A percentile compares a stretch with the other conserved stretches of the same genome.
Conservation (phyloP, 2,329 filamentous ascomycete genomes). For the Ilyonectria mors-panacis region DNA sequence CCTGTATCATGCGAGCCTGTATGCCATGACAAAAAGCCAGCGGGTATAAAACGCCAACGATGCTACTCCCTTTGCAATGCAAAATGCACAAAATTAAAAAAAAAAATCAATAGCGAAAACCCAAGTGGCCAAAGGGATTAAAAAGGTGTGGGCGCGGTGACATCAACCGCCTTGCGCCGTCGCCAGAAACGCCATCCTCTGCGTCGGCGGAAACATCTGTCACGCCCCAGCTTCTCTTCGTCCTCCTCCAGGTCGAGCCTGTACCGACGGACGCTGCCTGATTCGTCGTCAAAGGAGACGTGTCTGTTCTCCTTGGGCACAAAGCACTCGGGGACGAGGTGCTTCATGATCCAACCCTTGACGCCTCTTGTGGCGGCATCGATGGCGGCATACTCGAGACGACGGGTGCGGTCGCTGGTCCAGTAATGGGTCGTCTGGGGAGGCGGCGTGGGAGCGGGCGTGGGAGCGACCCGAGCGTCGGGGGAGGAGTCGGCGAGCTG, state of each 20-base stretch:
- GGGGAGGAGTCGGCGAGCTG: slow-evolving; percentile 44
- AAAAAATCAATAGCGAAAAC: slow-evolving; percentile 25
- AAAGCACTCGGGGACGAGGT: slow-evolving; percentile 74
- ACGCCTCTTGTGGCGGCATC: slow-evolving; percentile 73
- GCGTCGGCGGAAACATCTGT: slow-evolving; percentile 35
- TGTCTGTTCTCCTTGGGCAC: slow-evolving; percentile 65
- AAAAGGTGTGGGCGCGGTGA: slow-evolving; percentile 16
- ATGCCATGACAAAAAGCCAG: slow-evolving; percentile 46
- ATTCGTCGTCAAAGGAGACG: slow-evolving; percentile 73
- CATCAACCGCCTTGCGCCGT: slow-evolving; percentile 43
- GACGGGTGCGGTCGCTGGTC: slow-evolving; percentile 74
- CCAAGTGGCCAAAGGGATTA: slow-evolving; percentile 8
- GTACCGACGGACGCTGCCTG: slow-evolving; percentile 75
- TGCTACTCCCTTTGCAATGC: slow-evolving; percentile 48
- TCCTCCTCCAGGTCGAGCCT: slow-evolving; percentile 70
- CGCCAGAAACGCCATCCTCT: slow-evolving; percentile 51
- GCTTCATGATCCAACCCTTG: slow-evolving; percentile 71
- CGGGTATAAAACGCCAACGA: slow-evolving; percentile 57
- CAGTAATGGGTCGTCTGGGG: slow-evolving; percentile 76
- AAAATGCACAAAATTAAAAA: slow-evolving; percentile 26
- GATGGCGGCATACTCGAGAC: slow-evolving; percentile 77
- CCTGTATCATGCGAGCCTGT: slow-evolving; percentile 42
- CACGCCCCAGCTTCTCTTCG: slow-evolving; percentile 43
- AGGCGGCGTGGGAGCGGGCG: slow-evolving; percentile 58
- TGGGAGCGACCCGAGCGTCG: slow-evolving; percentile 38